These are phyloP conservation scores for Breynia disticha DNA, from an alignment of 441 rosid genomes.

Conservation along the genomic window DNA sequence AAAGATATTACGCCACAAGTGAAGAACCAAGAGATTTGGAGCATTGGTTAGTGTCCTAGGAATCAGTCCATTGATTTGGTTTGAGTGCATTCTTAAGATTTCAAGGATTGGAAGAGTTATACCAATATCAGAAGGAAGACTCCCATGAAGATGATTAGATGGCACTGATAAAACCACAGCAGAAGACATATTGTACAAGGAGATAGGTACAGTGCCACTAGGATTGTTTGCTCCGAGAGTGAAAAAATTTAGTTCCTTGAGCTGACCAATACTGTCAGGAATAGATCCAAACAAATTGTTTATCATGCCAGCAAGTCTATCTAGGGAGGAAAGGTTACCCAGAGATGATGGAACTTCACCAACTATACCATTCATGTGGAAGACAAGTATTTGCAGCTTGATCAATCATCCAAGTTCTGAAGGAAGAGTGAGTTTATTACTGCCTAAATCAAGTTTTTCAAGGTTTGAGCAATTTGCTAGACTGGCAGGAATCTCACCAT, in stretches of 20 bases:
- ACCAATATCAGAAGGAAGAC: conserved; percentile 6
- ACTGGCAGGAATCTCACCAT: conserved; percentile 7
- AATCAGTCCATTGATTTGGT: conserved; percentile 12
- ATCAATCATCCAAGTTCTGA: conserved; percentile 4
- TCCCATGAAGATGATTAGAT: conserved; percentile 6
- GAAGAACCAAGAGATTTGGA: not conserved
- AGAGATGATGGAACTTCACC: conserved; percentile 27
- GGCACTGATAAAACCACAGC: not conserved
- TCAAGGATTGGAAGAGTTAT: conserved; percentile 5
- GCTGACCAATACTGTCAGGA: not conserved
- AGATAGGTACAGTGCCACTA: conserved; percentile 12
- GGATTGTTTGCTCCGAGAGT: conserved; percentile 1
- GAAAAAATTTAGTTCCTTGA: not conserved
- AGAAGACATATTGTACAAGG: conserved; percentile 10
- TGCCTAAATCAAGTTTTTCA: not conserved
- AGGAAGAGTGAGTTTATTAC: conserved; percentile 10
- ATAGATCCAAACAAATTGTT: conserved; percentile 27
- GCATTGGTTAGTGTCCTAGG: conserved; percentile 10
- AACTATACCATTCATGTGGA: conserved; percentile 17
- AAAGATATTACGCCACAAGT: conserved; percentile 1
- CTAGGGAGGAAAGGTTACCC: conserved; percentile 27
- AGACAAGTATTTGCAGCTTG: not conserved
- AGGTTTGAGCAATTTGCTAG: conserved; percentile 6
- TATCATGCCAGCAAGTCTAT: conserved; percentile 14
- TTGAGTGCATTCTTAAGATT: not conserved